Percentiles rank a stretch among this genome's conserved stretches.
Conservation (phyloP, 2,329 filamentous ascomycete species). For the Graphilbum ipis-grandicollis region DNA sequence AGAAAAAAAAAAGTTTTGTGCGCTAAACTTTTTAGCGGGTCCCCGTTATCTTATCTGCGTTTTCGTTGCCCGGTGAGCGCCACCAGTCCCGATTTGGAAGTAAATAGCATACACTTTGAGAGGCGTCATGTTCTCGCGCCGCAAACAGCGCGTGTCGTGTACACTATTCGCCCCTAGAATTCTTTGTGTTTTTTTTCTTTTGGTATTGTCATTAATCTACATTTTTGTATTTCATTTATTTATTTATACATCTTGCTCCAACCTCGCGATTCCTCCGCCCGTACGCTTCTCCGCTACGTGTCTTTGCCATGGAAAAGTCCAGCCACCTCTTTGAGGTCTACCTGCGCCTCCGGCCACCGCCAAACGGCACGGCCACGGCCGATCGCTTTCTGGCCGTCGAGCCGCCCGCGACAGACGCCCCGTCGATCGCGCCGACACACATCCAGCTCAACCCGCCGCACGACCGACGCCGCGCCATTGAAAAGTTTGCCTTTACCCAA, state of each 20-base stretch:
- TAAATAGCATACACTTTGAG: slow-evolving; percentile 6
- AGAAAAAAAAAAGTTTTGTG: background rate
- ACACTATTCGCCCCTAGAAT: background rate
- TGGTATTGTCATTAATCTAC: background rate
- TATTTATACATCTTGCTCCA: too few relatives aligned
- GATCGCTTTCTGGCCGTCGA: slow-evolving; percentile 74
- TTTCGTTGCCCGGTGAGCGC: slow-evolving; percentile 7
- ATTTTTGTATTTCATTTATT: too few relatives aligned
- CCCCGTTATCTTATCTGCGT: slow-evolving; percentile 7
- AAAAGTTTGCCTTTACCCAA: slow-evolving; percentile 85
- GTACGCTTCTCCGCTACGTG: too few relatives aligned
- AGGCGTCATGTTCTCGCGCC: too few relatives aligned
- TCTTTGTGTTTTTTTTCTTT: background rate
- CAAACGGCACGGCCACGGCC: slow-evolving; percentile 21
- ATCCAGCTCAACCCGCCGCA: slow-evolving; percentile 66
- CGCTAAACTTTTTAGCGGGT: slow-evolving; percentile 2
- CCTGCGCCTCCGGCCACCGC: slow-evolving; percentile 61
- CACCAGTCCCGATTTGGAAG: slow-evolving; percentile 5
- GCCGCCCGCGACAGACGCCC: slow-evolving; percentile 18
- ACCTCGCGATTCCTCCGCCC: too few relatives aligned
- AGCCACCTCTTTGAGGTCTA: slow-evolving; percentile 75
- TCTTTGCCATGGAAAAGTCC: slow-evolving; percentile 16
- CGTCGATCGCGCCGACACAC: slow-evolving; percentile 36
- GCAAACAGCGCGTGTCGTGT: too few relatives aligned
- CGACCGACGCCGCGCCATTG: slow-evolving; percentile 74